These are phyloP conservation scores for Aspergillus nanangensis DNA, from an alignment of 495 filamentous ascomycete species.

Conservation along the genomic window DNA sequence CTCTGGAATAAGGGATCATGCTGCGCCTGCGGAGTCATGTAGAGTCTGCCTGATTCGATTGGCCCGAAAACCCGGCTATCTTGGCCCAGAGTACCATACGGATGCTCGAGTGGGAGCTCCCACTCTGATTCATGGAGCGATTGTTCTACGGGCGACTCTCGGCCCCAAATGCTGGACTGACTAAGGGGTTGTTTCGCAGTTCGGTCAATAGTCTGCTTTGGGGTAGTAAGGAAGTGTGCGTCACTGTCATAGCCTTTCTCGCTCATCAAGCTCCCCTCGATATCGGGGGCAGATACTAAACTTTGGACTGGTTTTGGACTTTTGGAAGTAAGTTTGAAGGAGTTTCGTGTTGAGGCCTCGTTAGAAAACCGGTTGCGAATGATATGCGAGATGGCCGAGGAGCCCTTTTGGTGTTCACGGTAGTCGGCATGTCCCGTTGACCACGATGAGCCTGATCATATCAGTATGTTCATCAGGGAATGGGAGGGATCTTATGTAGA, in stretches of 20 bases:
- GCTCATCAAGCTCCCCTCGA: slow-evolving; percentile 36
- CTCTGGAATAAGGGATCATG: no score
- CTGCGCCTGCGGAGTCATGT: no score
- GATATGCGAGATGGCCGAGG: slow-evolving; percentile 25
- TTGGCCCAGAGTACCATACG: no score
- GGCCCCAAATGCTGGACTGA: no score
- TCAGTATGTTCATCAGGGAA: background rate
- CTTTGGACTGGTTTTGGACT: slow-evolving; percentile 3
- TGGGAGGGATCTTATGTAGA: background rate
- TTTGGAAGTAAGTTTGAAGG: slow-evolving; percentile 20
- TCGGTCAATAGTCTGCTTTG: no score
- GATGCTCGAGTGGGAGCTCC: no score
- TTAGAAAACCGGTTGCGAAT: slow-evolving; percentile 35
- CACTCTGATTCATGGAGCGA: no score
- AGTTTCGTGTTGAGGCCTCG: slow-evolving; percentile 15
- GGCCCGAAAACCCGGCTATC: no score
- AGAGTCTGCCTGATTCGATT: no score
- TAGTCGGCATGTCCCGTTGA: slow-evolving; percentile 3
- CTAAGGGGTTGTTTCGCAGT: no score
- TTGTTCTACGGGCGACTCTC: no score
- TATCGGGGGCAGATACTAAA: slow-evolving; percentile 12
- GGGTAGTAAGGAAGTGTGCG: slow-evolving; percentile 35
- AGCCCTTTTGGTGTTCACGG: slow-evolving; percentile 4
- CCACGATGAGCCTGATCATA: slow-evolving; percentile 6
- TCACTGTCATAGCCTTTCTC: slow-evolving; percentile 44